phyloP scores from a whole-genome alignment of 768 basidiomycete genomes.

The Tricholoma saponaceum region DNA sequence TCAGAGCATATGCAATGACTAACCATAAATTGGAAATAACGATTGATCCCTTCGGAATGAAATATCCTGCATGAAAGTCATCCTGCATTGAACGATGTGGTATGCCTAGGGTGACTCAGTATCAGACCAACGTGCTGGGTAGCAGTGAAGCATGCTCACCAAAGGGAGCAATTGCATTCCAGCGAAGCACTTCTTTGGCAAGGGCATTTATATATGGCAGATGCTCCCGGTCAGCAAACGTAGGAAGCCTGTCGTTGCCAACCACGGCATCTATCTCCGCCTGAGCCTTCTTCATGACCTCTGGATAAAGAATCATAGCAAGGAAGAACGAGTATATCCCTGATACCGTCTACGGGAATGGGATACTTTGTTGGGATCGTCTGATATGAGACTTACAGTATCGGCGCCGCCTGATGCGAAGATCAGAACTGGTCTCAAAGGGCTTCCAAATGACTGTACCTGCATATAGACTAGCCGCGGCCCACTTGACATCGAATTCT shows the following conservation, averaged over 20 bases:
- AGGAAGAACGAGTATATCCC: conserved; percentile 59
- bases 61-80: conserved; percentile 57
- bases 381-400: conserved; percentile 34
- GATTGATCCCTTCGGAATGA: too few species aligned
- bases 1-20: conserved; percentile 3
- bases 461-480: too few species aligned
- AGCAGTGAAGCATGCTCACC: conserved; percentile 25
- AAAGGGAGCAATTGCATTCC: conserved; percentile 42
- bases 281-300: too few species aligned
- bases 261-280: too few species aligned
- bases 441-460: conserved; percentile 23
- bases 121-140: conserved; percentile 4
- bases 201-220: conserved; percentile 63
- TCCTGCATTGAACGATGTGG: conserved; percentile 55
- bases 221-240: conserved; percentile 53
- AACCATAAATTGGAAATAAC: conserved; percentile 53
- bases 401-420: conserved; percentile 52
- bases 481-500: too few species aligned
- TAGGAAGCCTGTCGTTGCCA: too few species aligned
- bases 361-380: background rate
- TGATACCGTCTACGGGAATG: conserved; percentile 49
- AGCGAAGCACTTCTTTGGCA: too few species aligned
- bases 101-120: conserved; percentile 28
- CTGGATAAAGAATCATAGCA: conserved; percentile 52
- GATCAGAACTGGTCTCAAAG: too few species aligned